Base-by-base conservation (phyloP, 176 grass and related monocot species). In the Stipa capillata region DNA sequence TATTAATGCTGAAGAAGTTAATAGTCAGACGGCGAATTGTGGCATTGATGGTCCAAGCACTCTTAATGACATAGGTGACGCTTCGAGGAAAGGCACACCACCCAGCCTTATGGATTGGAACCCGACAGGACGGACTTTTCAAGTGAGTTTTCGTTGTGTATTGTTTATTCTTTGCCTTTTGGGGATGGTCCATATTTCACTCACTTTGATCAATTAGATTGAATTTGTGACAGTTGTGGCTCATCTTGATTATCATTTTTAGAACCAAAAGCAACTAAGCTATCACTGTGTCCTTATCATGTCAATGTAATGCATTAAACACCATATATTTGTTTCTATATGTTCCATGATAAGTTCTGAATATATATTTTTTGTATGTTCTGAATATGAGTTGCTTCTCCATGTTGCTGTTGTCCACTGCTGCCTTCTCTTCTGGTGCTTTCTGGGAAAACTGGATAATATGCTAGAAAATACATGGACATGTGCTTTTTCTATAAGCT, bases 51-150 rank as follows among this genome's bases (percentile, higher is more conserved):
- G 65, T 42, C 58, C 42, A 67, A 74, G 49, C 49, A 3, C 32
- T 35, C 39, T 23, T 51, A 66, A 69, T 42, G 62, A 71, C 37
- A 49, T 70, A 62, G n/a, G 23, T 4, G 73, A 48, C 12, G 53
- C 14, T 35, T 56, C 11, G 10, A 85, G 23, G 47, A 84, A 28
- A 78, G 57, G 47, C 32, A 15, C 51, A 37, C 5, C 24, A 24
- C 33, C 29, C 31, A 85, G 66, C 24, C 57, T 91, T 78, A 90
- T 93, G 87, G 82, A 90, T 54, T 60, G 91, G 91, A 93, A 90
- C 65, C 78, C 85, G 67, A 90, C 91, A 48, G 85, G 87, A 3
- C 55, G 1, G 2, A 83, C 81, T 39, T 79, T 32, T 82, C 54
- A 83, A 74, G 91, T 93, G n/a, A 62, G 42, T 34, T 44, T 49